phyloP scores from a whole-genome alignment of 192 early-diverging fungal species.

The Funneliformis mosseae region DNA sequence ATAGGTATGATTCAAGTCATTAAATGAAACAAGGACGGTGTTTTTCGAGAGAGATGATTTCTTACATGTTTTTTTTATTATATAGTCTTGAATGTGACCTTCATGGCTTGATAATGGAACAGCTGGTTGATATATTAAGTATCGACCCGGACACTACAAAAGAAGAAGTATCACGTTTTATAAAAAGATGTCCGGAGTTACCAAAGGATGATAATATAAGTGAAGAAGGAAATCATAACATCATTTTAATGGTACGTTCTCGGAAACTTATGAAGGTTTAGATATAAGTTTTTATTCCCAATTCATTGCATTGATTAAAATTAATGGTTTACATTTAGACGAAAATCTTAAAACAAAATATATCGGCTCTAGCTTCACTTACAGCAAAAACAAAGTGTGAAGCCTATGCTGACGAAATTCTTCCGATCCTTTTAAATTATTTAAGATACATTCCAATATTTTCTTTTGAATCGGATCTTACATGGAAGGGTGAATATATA shows the following conservation, averaged over 20 bases:
- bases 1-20: neutral
- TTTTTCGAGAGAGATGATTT: neutral
- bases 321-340: slow-evolving; percentile 19
- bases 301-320: neutral
- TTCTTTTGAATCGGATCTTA: slow-evolving; percentile 24
- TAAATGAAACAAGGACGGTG: neutral
- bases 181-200: slow-evolving; percentile 44
- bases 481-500: slow-evolving; percentile 28
- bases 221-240: neutral
- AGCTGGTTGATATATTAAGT: slow-evolving; percentile 47
- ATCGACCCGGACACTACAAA: slow-evolving; percentile 49
- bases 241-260: neutral
- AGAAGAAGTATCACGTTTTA: slow-evolving; percentile 47
- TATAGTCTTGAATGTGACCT: slow-evolving; percentile 58
- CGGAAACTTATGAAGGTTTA: neutral
- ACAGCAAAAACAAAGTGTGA: slow-evolving; percentile 9
- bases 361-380: slow-evolving; percentile 29
- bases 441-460: slow-evolving; percentile 26
- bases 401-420: neutral
- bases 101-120: slow-evolving; percentile 55
- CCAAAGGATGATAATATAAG: slow-evolving; percentile 26
- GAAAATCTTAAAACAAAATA: slow-evolving; percentile 8
- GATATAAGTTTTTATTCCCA: neutral
- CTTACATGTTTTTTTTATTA: neutral
- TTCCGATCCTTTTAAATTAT: slow-evolving; percentile 26